Evolutionary conservation across 257 asterid species (phyloP), one percentile per base, ranked within the genome.

Genomic region (Apocynum venetum): DNA sequence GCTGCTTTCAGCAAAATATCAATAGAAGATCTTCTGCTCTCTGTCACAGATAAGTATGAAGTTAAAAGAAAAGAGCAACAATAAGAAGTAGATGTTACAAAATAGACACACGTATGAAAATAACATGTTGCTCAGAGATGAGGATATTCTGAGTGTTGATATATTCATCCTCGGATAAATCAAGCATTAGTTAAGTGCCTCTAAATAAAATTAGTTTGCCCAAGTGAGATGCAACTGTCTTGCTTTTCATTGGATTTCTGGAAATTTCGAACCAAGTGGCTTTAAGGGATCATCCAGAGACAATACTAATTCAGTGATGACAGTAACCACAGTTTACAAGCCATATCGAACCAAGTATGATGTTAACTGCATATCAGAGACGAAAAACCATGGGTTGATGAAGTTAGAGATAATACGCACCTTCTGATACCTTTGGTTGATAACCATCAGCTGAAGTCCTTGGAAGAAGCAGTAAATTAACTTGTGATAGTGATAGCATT

Each of bases 361-460:
- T 72, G 56, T 72, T 49, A 11, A 46, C 25, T 72, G 59, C 60
- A 46, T 77, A 52, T 6, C 17, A 43, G 38, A 43, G 36, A 67
- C 3, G 7, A n/a, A 43, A 43, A 68, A 46, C 2, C 38, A 68
- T 68, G 55, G 46, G 44, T 78, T 36, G 36, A 71, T 35, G 9
- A 43, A 67, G 60, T 4, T 43, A 69, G 9, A 44, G 40, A 75
- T 25, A 14, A 73, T 38, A 75, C 91, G 80, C 85, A 95, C 99
- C 99, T 91, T 96, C 99, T 64, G 98, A 91, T 79, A 96, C 89
- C 91, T 91, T 96, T 60, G 97, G 88, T 74, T 88, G 96, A 87
- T 90, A 86, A 79, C 97, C 97, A 84, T 93, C 98, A 1, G 83
- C 80, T 36, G 98, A 86, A 76, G 93, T 85, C 87, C 98, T 88